Conservation (phyloP, 768 basidiomycete genomes). For the Phylloporus arenicola region DNA sequence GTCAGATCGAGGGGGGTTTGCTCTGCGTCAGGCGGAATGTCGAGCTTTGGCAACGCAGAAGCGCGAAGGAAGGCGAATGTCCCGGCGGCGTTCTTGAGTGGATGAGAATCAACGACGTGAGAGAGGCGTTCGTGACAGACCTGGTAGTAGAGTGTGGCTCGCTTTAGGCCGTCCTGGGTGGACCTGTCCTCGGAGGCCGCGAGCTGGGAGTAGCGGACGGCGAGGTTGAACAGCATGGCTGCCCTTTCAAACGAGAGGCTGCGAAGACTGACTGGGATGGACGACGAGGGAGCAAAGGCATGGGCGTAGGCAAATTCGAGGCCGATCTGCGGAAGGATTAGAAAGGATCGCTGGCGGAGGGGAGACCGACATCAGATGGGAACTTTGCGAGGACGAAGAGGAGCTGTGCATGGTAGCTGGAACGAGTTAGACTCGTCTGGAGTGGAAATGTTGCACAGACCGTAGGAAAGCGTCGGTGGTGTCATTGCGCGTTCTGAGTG, state of each 20-base stretch:
- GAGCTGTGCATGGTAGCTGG: constrained; percentile 89
- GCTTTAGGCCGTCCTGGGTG: constrained; percentile 75
- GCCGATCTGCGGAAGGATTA: constrained; percentile 48
- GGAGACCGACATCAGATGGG: constrained; percentile 59
- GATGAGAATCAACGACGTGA: constrained; percentile 12
- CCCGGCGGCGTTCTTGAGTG: constrained; percentile 64
- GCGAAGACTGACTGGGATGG: constrained; percentile 54
- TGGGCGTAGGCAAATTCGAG: constrained; percentile 71
- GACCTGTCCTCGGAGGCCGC: constrained; percentile 68
- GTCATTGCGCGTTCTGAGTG: constrained; percentile 53
- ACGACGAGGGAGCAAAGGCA: constrained; percentile 50
- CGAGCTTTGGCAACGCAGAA: constrained; percentile 49
- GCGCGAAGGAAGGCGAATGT: constrained; percentile 56
- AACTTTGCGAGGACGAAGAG: constrained; percentile 79
- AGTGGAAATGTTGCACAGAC: constrained; percentile 40
- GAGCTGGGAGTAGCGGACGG: constrained; percentile 78
- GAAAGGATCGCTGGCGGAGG: constrained; percentile 4
- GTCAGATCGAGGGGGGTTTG: constrained; percentile 50
- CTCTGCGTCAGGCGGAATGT: constrained; percentile 43
- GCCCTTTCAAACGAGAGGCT: constrained; percentile 83
- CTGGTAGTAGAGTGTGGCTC: constrained; percentile 67
- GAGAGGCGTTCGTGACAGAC: constrained; percentile 30
- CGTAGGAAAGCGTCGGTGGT: constrained; percentile 44
- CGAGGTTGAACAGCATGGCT: constrained; percentile 78
- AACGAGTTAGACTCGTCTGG: constrained; percentile 1